phyloP scores from a whole-genome alignment of 2,329 filamentous ascomycete genomes.

The Nigrospora osmanthi region DNA sequence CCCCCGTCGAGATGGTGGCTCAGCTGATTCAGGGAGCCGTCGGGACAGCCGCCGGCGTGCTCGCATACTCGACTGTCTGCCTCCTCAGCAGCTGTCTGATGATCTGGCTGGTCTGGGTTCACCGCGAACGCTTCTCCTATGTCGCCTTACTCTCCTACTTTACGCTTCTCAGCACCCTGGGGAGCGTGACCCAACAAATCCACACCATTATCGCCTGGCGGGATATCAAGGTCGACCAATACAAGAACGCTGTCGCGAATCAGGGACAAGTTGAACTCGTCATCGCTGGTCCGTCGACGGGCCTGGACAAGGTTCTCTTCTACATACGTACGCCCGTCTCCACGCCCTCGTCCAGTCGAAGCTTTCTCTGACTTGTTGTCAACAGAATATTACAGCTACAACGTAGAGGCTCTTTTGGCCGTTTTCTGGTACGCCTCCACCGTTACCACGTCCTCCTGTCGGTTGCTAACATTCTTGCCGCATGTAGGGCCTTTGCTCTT shows the following conservation, averaged over 20 bases:
- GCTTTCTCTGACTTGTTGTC: neutral
- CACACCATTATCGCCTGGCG: conserved; percentile 31
- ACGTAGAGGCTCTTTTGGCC: conserved; percentile 36
- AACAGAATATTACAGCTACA: conserved; percentile 41
- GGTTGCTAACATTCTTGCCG: too few relatives aligned
- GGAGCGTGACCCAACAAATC: conserved; percentile 33
- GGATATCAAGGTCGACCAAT: conserved; percentile 29
- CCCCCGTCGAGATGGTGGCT: conserved; percentile 22
- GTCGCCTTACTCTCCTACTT: conserved; percentile 29
- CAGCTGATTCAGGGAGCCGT: conserved; percentile 25
- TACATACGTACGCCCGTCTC: conserved; percentile 34
- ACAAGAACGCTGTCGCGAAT: conserved; percentile 23
- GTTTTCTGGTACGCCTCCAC: conserved; percentile 32
- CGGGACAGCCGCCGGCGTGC: conserved; percentile 21
- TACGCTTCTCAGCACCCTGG: conserved; percentile 25
- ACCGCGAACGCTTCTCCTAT: conserved; percentile 30
- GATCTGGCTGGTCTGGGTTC: conserved; percentile 28
- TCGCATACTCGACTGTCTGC: conserved; percentile 27
- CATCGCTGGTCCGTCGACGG: conserved; percentile 30
- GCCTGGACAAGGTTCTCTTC: conserved; percentile 33
- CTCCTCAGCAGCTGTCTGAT: conserved; percentile 21
- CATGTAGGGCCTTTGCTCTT: conserved; percentile 25
- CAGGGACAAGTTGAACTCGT: conserved; percentile 30
- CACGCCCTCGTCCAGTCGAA: neutral
- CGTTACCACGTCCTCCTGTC: too few relatives aligned